Evolutionary conservation across 2,329 filamentous ascomycete species (phyloP).

Genomic region (Fusarium pilosicola): DNA sequence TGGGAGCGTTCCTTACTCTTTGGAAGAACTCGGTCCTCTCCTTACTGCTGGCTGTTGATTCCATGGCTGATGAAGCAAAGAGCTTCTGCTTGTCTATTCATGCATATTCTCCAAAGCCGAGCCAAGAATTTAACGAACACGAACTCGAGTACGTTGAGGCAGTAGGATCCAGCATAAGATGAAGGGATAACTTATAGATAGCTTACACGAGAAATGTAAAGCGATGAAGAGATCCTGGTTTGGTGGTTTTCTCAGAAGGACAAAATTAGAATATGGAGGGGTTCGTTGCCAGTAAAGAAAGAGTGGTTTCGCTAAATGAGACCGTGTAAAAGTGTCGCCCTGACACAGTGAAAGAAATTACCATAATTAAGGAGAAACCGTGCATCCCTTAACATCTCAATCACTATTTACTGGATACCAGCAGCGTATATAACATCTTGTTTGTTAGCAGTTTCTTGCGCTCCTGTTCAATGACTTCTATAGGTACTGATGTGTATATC

Average conservation of each 20-base stretch:
- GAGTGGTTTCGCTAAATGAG: background rate
- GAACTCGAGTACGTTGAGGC: constrained; percentile 16
- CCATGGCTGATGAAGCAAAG: constrained; percentile 41
- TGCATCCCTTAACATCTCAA: background rate
- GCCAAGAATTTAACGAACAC: constrained; percentile 24
- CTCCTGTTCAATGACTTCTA: background rate
- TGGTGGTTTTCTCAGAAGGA: background rate
- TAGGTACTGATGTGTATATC: background rate
- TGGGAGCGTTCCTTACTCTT: constrained; percentile 30
- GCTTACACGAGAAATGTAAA: background rate
- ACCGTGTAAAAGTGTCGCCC: background rate
- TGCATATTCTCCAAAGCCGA: constrained; percentile 38
- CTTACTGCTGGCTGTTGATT: constrained; percentile 35
- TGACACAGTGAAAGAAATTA: background rate
- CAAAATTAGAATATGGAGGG: constrained; percentile 30
- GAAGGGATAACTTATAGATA: background rate
- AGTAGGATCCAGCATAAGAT: background rate
- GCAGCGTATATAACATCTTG: background rate
- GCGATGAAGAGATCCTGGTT: constrained; percentile 3
- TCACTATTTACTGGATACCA: background rate
- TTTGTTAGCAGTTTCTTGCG: background rate
- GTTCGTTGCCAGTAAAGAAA: background rate
- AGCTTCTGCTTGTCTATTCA: constrained; percentile 30
- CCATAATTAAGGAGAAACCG: background rate
- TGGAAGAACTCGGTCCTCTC: constrained; percentile 48